Conservation (phyloP, 2,329 filamentous ascomycete genomes). For the Davidsoniella neocaledoniae region DNA sequence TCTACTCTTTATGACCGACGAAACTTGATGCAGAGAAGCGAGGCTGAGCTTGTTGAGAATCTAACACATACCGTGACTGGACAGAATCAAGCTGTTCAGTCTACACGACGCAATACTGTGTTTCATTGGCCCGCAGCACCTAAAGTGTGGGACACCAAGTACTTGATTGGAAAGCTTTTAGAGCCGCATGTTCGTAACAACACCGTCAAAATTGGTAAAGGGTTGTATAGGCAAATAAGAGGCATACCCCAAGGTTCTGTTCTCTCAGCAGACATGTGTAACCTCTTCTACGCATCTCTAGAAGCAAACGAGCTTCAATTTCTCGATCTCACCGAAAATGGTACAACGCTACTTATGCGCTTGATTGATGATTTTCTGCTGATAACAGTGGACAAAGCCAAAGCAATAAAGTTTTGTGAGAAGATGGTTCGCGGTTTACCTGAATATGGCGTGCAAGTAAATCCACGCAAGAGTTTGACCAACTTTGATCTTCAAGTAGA, state of each 20-base stretch:
- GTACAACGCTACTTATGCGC: constrained; percentile 3
- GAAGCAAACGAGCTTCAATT: constrained; percentile 57
- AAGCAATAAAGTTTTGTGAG: constrained; percentile 57
- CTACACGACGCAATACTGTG: constrained; percentile 46
- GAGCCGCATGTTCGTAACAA: constrained; percentile 70
- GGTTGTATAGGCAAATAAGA: constrained; percentile 68
- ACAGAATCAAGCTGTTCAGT: too few relatives aligned
- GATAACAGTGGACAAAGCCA: constrained; percentile 50
- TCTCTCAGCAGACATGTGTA: constrained; percentile 74
- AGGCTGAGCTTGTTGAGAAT: constrained; percentile 14
- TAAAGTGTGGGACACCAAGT: constrained; percentile 34
- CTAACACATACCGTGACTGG: too few relatives aligned
- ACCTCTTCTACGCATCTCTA: constrained; percentile 86
- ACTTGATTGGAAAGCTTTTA: constrained; percentile 50
- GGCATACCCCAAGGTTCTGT: constrained; percentile 92
- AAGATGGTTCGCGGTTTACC: constrained; percentile 66
- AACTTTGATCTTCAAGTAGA: constrained; percentile 58
- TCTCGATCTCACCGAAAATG: constrained; percentile 21
- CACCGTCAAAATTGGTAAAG: constrained; percentile 74
- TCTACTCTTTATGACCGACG: constrained; percentile 24
- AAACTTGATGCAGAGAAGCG: constrained; percentile 29
- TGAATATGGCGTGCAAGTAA: constrained; percentile 66
- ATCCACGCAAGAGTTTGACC: constrained; percentile 59
- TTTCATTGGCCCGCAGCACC: constrained; percentile 57
- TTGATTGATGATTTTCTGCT: constrained; percentile 69